A percentile compares a stretch with the other conserved stretches of the same genome.
Evolutionary conservation across 2,329 filamentous ascomycete genomes (phyloP).

Genomic region (Myriosclerotinia curreyana): DNA sequence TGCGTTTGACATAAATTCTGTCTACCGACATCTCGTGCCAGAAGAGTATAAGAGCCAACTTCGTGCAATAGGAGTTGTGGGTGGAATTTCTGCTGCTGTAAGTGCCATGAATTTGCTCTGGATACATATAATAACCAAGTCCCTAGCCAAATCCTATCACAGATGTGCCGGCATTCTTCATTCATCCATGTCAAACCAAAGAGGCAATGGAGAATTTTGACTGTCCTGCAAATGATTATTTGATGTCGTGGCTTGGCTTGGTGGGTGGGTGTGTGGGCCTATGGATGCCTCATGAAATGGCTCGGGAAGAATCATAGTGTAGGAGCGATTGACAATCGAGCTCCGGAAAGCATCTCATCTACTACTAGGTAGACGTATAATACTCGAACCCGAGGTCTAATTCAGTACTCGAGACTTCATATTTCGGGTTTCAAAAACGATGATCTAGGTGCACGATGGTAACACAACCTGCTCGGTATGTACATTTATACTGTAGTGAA

Average conservation of each 20-base stretch:
- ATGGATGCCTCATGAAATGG: conserved; percentile 70
- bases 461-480: neutral
- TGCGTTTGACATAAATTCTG: conserved; percentile 61
- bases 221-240: conserved; percentile 64
- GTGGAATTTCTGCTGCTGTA: conserved; percentile 74
- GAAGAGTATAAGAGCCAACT: conserved; percentile 60
- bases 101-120: conserved; percentile 42
- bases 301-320: conserved; percentile 6
- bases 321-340: neutral
- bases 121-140: conserved; percentile 17
- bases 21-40: conserved; percentile 70
- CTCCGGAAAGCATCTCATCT: neutral
- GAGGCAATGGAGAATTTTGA: conserved; percentile 69
- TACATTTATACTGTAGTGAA: neutral
- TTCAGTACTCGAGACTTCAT: neutral
- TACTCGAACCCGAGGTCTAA: neutral
- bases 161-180: conserved; percentile 76
- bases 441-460: neutral
- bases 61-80: conserved; percentile 60
- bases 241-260: conserved; percentile 86
- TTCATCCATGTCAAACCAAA: conserved; percentile 88
- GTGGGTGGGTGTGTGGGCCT: conserved; percentile 78
- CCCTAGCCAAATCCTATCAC: conserved; percentile 66
- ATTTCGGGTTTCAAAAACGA: neutral
- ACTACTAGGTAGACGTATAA: neutral